Base-by-base conservation (phyloP, 2,329 filamentous ascomycete genomes). In the Colletotrichum endophyticum region DNA sequence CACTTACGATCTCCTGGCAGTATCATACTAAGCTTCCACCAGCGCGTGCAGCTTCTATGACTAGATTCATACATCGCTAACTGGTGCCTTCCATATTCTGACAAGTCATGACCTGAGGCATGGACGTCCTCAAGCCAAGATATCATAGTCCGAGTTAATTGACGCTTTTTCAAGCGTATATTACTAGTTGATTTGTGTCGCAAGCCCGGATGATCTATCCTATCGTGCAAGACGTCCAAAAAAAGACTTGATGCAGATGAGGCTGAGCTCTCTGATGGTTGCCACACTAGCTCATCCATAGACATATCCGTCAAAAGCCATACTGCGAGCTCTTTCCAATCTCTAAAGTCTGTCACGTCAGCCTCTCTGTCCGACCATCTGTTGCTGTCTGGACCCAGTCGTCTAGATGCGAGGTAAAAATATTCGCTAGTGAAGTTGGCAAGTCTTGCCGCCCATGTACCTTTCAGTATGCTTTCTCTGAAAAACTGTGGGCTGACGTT, bases 81-180 rank as follows among this genome's bases (percentile, higher is more conserved):
- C 27, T 76, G 61, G 7, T 4, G 59, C 5, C 25, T 19, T 6
- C 74, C 71, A n/a, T 76, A 74, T 7, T 53, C 53, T 19, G 22
- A 8, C 1, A 76, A 12, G 13, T 74, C 53, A 4, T 36, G 11
- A 3, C 22, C 22, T 7, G 56, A 59, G 2, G 5, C 22, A 1
- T 59, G 22, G 0, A 11, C 56, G 8, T 59, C 56, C 27, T 28
- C 56, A 11, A 59, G 56, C 56, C 56, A 59, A 7, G 53, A 22
- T 3, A 0, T 3, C 53, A 57, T 57, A 0, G 1, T 57, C 25
- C 4, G 0, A 3, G 7, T 49, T 6, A 49, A 0, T n/a, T 2
- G 39, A n/a, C 19, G 39, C 9, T 49, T 49, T 2, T n/a, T n/a
- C 39, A 7, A n/a, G 9, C 39, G 39, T 0, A 49, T 44, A n/a